Conservation (phyloP, 129 eudicot genomes). For the Saposhnikovia divaricata region DNA sequence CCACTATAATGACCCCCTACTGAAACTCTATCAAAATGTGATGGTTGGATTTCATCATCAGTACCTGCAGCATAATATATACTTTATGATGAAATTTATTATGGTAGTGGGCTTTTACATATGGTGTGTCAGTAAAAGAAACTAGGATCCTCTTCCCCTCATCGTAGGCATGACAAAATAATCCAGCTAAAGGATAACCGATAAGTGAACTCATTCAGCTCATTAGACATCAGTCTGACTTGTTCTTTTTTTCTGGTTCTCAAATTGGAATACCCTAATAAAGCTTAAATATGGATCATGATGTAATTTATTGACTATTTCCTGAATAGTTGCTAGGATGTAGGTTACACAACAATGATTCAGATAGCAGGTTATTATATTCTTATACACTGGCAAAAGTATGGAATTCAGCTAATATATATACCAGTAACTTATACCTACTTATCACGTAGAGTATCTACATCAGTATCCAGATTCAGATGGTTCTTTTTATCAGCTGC, state of each 20-base stretch:
- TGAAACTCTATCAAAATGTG: slow-evolving; percentile 74
- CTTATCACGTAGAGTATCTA: neutral
- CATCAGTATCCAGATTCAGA: neutral
- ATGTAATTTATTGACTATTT: neutral
- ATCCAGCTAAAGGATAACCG: neutral
- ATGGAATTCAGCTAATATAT: neutral
- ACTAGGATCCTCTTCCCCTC: neutral
- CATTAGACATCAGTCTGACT: neutral
- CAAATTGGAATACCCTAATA: neutral
- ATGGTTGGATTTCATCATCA: slow-evolving; percentile 83
- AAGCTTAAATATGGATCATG: neutral
- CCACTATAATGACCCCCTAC: slow-evolving; percentile 75
- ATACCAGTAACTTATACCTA: neutral
- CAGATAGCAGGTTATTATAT: neutral
- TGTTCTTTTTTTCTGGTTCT: neutral
- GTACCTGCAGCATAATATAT: slow-evolving; percentile 44
- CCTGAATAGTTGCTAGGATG: neutral
- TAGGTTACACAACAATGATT: neutral
- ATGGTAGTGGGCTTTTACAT: neutral
- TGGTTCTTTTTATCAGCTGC: neutral
- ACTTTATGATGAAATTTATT: neutral
- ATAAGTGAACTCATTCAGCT: neutral
- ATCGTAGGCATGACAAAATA: neutral
- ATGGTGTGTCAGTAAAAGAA: neutral
- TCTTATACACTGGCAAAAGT: neutral